Evolutionary conservation across 2,329 filamentous ascomycete genomes (phyloP).

Genomic region (Penicillium sp.): DNA sequence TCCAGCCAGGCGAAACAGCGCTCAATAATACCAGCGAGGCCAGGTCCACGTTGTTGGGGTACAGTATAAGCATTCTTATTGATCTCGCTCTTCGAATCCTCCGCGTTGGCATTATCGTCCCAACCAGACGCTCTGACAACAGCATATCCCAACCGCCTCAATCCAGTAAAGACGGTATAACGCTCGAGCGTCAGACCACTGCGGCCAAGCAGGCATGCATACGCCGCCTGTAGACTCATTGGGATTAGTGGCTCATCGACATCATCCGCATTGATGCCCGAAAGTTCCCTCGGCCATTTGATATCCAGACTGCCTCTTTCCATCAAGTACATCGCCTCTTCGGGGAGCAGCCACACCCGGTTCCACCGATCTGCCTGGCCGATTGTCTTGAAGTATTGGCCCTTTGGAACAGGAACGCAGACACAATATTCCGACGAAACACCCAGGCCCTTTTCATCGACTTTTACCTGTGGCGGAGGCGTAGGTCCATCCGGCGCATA

Average conservation of each 20-base stretch:
- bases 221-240: slow-evolving; percentile 86
- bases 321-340: slow-evolving; percentile 85
- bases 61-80: slow-evolving; percentile 2
- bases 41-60: slow-evolving; percentile 17
- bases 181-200: slow-evolving; percentile 68
- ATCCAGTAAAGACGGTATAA: slow-evolving; percentile 81
- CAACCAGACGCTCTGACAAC: slow-evolving; percentile 67
- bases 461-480: slow-evolving; percentile 16
- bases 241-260: slow-evolving; percentile 63
- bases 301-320: slow-evolving; percentile 86
- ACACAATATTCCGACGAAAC: slow-evolving; percentile 48
- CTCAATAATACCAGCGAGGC: slow-evolving; percentile 31
- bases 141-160: slow-evolving; percentile 80
- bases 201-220: slow-evolving; percentile 75
- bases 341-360: slow-evolving; percentile 79
- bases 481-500: slow-evolving; percentile 63
- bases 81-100: slow-evolving; percentile 10
- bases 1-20: slow-evolving; percentile 37
- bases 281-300: slow-evolving; percentile 65
- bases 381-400: slow-evolving; percentile 71
- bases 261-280: slow-evolving; percentile 25
- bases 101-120: slow-evolving; percentile 38
- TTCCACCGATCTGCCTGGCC: slow-evolving; percentile 66
- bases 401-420: slow-evolving; percentile 68
- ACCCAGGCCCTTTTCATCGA: slow-evolving; percentile 14